A percentile compares a stretch with the other conserved stretches of the same genome.
Conservation (phyloP, 1,284 basidiomycete genomes). For the Caloboletus firmus region DNA sequence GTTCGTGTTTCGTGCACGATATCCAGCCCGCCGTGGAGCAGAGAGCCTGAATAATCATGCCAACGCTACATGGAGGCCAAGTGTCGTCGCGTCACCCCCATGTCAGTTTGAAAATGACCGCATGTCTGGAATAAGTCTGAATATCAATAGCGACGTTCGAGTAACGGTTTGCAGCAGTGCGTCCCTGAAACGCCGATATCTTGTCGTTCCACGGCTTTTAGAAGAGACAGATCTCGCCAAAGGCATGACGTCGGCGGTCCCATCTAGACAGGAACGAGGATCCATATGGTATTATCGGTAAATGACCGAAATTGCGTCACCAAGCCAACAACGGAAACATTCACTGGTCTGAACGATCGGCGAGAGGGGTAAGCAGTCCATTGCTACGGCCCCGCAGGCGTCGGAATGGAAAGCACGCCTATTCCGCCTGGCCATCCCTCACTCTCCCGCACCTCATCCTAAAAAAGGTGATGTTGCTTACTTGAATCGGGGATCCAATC, state of each 20-base stretch:
- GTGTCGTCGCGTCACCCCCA: conserved; percentile 1
- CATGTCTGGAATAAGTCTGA: conserved; percentile 3
- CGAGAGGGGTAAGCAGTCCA: conserved; percentile 18
- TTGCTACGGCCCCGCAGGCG: conserved; percentile 28
- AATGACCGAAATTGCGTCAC: conserved; percentile 31
- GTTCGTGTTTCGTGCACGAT: conserved; percentile 28
- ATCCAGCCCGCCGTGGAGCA: conserved; percentile 23
- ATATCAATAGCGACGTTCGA: background rate
- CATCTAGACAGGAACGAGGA: conserved; percentile 15
- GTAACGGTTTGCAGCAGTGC: background rate
- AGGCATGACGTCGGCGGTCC: conserved; percentile 19
- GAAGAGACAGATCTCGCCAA: conserved; percentile 16
- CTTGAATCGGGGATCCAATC: conserved; percentile 26
- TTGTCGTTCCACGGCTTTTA: conserved; percentile 6
- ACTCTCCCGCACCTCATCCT: conserved; percentile 17
- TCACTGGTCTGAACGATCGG: conserved; percentile 20
- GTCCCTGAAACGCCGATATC: conserved; percentile 4
- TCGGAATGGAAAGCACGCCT: conserved; percentile 35
- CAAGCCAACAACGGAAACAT: conserved; percentile 13
- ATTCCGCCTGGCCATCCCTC: conserved; percentile 31
- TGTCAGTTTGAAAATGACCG: conserved; percentile 22
- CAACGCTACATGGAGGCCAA: conserved; percentile 9
- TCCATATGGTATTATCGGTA: conserved; percentile 11
- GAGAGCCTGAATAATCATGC: conserved; percentile 1
- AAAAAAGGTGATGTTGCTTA: conserved; percentile 18